Conservation (phyloP, 805 yeast genomes). For the Alloascoidea africana region DNA sequence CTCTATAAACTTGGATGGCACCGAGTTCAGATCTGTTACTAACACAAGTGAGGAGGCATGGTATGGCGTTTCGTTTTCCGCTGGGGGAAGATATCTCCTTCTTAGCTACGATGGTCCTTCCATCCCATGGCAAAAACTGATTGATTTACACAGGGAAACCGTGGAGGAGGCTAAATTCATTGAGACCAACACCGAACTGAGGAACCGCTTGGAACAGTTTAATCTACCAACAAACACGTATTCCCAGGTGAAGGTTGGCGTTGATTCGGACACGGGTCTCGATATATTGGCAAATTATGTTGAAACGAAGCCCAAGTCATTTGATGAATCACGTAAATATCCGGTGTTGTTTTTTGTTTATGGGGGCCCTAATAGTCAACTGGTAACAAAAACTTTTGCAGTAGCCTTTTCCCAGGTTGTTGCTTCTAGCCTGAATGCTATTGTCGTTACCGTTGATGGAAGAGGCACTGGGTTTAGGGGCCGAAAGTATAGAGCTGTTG, state of each 20-base stretch:
- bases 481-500: slow-evolving; percentile 57
- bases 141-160: slow-evolving; percentile 28
- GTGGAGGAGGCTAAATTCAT: slow-evolving; percentile 19
- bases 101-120: slow-evolving; percentile 56
- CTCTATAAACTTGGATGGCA: slow-evolving; percentile 38
- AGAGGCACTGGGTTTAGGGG: slow-evolving; percentile 94
- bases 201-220: slow-evolving; percentile 15
- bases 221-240: slow-evolving; percentile 1
- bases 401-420: slow-evolving; percentile 60
- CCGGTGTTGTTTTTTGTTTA: slow-evolving; percentile 85
- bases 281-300: not conserved
- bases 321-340: too few species aligned
- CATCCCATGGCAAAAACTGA: slow-evolving; percentile 50
- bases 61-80: slow-evolving; percentile 49
- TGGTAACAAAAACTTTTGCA: slow-evolving; percentile 47
- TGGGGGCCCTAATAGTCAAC: slow-evolving; percentile 93
- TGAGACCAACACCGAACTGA: slow-evolving; percentile 28
- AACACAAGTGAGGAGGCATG: slow-evolving; percentile 35
- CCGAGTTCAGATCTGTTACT: slow-evolving; percentile 25
- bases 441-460: slow-evolving; percentile 93
- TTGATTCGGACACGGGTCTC: slow-evolving; percentile 26
- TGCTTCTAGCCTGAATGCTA: slow-evolving; percentile 62
- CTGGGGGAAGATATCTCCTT: slow-evolving; percentile 50
- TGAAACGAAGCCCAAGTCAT: too few species aligned
- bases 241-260: slow-evolving; percentile 18